Evolutionary conservation across 495 filamentous ascomycete species (phyloP).

Genomic region (Hypoxylon fuscum): DNA sequence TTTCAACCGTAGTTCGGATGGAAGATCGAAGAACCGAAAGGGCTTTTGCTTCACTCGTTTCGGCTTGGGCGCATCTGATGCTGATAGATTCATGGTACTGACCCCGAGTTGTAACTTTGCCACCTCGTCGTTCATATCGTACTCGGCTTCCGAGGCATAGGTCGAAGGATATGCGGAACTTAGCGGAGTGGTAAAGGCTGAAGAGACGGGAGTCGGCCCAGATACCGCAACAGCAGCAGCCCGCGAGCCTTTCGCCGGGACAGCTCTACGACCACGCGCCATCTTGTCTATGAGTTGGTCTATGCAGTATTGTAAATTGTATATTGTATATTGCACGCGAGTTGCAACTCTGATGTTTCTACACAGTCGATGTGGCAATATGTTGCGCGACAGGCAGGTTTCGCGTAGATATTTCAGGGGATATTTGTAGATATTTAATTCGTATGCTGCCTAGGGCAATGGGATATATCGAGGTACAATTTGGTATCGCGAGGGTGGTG

Average conservation of each 20-base stretch:
- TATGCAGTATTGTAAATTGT: not conserved
- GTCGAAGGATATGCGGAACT: constrained; percentile 54
- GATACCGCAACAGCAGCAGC: constrained; percentile 30
- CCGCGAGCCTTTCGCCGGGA: constrained; percentile 44
- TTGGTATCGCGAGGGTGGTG: constrained; percentile 57
- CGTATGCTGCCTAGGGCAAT: constrained; percentile 29
- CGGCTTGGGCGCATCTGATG: constrained; percentile 20
- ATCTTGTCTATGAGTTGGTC: constrained; percentile 37
- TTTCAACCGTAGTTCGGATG: constrained; percentile 76
- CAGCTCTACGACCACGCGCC: constrained; percentile 39
- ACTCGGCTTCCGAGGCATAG: constrained; percentile 56
- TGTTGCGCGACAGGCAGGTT: constrained; percentile 37
- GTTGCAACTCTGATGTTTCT: constrained; percentile 5
- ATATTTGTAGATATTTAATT: constrained; percentile 13
- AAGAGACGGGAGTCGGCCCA: constrained; percentile 46
- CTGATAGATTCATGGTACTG: constrained; percentile 42
- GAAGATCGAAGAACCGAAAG: constrained; percentile 81
- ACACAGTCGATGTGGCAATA: constrained; percentile 4
- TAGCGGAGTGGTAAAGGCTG: constrained; percentile 44
- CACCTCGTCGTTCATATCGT: constrained; percentile 42
- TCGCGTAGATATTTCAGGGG: not conserved
- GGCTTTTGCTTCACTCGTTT: constrained; percentile 46
- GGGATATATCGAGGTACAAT: constrained; percentile 20
- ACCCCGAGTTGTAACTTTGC: constrained; percentile 44
- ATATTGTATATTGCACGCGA: too few species aligned